Conservation (phyloP, 768 basidiomycete genomes). For the Imleria badia region DNA sequence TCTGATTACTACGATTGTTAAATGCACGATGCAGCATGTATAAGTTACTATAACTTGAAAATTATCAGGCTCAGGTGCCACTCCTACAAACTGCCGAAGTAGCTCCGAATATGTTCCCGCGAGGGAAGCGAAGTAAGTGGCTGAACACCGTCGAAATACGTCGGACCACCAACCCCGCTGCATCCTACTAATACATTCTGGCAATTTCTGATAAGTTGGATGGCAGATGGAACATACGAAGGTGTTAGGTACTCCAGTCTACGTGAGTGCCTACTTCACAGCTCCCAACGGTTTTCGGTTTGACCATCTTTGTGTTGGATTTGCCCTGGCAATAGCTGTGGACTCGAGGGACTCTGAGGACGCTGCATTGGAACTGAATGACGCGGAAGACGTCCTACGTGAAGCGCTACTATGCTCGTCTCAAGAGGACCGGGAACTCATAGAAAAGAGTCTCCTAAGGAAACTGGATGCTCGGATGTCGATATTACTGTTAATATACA, state of each 20-base stretch:
- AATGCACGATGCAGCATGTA: not conserved
- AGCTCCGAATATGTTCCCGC: not conserved
- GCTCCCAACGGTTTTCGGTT: not conserved
- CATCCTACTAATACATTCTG: not conserved
- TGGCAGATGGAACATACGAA: slow-evolving; percentile 8
- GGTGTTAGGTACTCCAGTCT: slow-evolving; percentile 12
- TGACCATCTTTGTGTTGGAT: not conserved
- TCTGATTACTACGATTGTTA: not conserved
- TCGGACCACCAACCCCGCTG: not conserved
- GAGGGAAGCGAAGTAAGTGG: not conserved
- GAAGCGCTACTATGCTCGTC: not conserved
- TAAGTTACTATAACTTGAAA: too few species aligned
- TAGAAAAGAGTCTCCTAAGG: slow-evolving; percentile 44
- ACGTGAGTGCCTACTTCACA: slow-evolving; percentile 12
- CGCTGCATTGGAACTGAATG: not conserved
- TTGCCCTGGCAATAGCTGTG: not conserved
- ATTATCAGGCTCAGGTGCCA: not conserved
- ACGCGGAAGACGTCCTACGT: not conserved
- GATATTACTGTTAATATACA: slow-evolving; percentile 35
- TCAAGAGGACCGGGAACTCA: slow-evolving; percentile 27
- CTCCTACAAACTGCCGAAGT: not conserved
- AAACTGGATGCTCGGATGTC: slow-evolving; percentile 37
- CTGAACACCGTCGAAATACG: too few species aligned
- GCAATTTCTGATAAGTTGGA: too few species aligned
- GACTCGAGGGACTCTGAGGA: slow-evolving; percentile 10